Conservation (phyloP, 2,329 filamentous ascomycete genomes). For the Orbilia blumenaviensis region DNA sequence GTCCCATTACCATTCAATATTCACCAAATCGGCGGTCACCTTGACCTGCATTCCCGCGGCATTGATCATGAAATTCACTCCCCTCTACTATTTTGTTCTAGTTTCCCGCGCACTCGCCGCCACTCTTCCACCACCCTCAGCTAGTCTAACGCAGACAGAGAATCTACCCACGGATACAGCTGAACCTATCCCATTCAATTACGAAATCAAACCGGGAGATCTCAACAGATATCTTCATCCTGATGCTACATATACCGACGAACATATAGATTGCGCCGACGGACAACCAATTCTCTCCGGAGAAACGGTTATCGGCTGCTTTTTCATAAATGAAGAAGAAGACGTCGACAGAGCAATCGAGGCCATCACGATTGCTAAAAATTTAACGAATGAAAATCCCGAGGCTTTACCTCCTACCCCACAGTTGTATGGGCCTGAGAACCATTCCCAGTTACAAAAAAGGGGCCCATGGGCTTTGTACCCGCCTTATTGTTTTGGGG, state of each 20-base stretch:
- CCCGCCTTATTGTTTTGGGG: background rate
- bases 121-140: background rate
- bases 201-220: background rate
- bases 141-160: background rate
- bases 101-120: background rate
- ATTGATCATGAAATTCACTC: background rate
- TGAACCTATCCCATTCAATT: background rate
- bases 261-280: background rate
- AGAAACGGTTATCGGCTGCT: background rate
- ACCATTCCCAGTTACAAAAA: background rate
- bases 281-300: background rate
- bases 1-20: background rate
- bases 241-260: background rate
- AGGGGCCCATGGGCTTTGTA: background rate
- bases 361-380: background rate
- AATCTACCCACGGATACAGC: background rate
- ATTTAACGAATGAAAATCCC: background rate
- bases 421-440: background rate
- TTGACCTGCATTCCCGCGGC: background rate
- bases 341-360: background rate
- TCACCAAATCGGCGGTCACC: background rate
- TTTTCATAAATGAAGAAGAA: background rate
- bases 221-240: background rate
- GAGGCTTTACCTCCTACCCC: background rate
- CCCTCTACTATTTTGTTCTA: background rate